These are phyloP conservation scores for Aspergillus jensenii DNA, from an alignment of 2,329 filamentous ascomycete genomes.

Conservation along the genomic window DNA sequence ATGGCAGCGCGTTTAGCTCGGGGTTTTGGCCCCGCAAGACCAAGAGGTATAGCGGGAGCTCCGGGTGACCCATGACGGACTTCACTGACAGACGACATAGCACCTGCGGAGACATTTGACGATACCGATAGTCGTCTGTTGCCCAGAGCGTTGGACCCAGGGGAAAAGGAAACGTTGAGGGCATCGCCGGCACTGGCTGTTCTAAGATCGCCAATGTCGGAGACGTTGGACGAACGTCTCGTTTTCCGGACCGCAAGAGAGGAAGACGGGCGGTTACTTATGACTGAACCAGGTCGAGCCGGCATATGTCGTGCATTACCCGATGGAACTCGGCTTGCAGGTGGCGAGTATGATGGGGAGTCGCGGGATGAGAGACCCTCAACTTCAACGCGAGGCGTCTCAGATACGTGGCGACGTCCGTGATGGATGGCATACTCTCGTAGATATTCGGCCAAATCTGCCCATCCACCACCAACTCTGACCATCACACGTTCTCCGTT, in stretches of 20 bases:
- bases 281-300: conserved; percentile 37
- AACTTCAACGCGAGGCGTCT: conserved; percentile 55
- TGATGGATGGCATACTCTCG: conserved; percentile 93
- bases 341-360: conserved; percentile 31
- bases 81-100: conserved; percentile 28
- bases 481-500: conserved; percentile 94
- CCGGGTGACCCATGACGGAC: conserved; percentile 25
- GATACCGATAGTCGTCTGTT: conserved; percentile 39
- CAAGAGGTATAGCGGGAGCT: conserved; percentile 39
- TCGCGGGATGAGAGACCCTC: conserved; percentile 45
- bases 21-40: conserved; percentile 46
- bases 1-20: conserved; percentile 41
- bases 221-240: conserved; percentile 37
- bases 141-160: conserved; percentile 28
- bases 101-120: conserved; percentile 37
- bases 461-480: conserved; percentile 96
- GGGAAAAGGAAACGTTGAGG: conserved; percentile 27
- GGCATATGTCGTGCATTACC: conserved; percentile 33
- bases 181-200: conserved; percentile 28
- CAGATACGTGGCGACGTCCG: conserved; percentile 65
- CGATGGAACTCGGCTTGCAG: conserved; percentile 22
- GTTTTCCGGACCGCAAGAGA: conserved; percentile 41
- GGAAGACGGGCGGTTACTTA: conserved; percentile 38
- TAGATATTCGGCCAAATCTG: conserved; percentile 90
- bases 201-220: conserved; percentile 28